These are phyloP conservation scores for Talaromyces rugulosus DNA, from an alignment of 2,329 filamentous ascomycete genomes.

Conservation along the genomic window DNA sequence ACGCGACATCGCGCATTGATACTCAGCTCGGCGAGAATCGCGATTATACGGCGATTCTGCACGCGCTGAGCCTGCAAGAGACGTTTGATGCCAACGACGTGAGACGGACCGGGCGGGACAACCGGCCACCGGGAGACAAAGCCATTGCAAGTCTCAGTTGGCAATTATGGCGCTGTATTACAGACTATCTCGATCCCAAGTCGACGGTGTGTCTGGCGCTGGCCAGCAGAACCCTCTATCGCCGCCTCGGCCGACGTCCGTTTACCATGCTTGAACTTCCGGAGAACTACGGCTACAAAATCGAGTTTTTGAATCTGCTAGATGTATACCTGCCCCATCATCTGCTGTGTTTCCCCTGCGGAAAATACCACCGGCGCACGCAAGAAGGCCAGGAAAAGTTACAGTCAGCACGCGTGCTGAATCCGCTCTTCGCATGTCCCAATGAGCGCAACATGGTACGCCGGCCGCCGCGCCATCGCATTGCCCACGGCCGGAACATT, in stretches of 20 bases:
- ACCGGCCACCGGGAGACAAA: conserved; percentile 33
- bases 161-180: conserved; percentile 45
- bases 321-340: conserved; percentile 52
- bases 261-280: conserved; percentile 37
- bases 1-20: conserved; percentile 25
- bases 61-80: conserved; percentile 31
- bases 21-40: conserved; percentile 32
- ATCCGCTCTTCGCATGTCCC: conserved; percentile 56
- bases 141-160: conserved; percentile 44
- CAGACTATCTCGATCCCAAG: conserved; percentile 38
- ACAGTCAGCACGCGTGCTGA: conserved; percentile 48
- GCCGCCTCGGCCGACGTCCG: conserved; percentile 38
- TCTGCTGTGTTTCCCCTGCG: conserved; percentile 57
- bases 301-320: conserved; percentile 49
- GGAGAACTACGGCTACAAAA: conserved; percentile 43
- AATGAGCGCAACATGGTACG: conserved; percentile 47
- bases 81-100: conserved; percentile 19
- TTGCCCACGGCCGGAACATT: conserved; percentile 53
- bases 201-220: conserved; percentile 49
- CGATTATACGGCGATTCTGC: conserved; percentile 35
- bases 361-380: conserved; percentile 51
- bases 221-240: conserved; percentile 44
- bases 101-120: conserved; percentile 15
- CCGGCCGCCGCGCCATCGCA: conserved; percentile 48
- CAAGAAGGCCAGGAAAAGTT: conserved; percentile 52